Percentiles rank a stretch among this genome's conserved stretches.
Conservation (phyloP, 352 stramenopile genomes). For the Phytophthora europaea region DNA sequence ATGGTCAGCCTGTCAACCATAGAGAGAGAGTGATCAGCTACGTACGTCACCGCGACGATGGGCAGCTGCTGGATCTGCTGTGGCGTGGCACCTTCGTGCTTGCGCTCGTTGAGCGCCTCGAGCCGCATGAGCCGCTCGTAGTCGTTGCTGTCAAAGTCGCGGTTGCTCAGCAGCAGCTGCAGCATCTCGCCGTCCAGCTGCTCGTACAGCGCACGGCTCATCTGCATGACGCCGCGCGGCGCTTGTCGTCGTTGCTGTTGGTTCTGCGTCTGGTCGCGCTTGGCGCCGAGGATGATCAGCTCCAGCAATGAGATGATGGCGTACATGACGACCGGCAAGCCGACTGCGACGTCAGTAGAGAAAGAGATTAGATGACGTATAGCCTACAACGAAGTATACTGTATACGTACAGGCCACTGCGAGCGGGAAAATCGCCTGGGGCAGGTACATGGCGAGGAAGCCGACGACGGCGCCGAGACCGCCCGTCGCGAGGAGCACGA, state of each 20-base stretch:
- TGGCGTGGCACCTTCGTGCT: slow-evolving; percentile 59
- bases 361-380: slow-evolving; percentile 1
- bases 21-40: slow-evolving; percentile 18
- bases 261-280: slow-evolving; percentile 24
- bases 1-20: not conserved
- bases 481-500: slow-evolving; percentile 21
- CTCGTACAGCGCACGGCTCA: slow-evolving; percentile 75
- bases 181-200: slow-evolving; percentile 72
- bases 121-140: slow-evolving; percentile 80
- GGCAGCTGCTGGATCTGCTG: slow-evolving; percentile 73
- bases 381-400: not conserved
- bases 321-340: slow-evolving; percentile 63
- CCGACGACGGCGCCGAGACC: slow-evolving; percentile 20
- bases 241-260: slow-evolving; percentile 20
- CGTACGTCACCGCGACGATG: slow-evolving; percentile 69
- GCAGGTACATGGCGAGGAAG: slow-evolving; percentile 36
- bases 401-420: slow-evolving; percentile 37
- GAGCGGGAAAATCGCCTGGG: slow-evolving; percentile 36
- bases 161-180: slow-evolving; percentile 69
- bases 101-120: slow-evolving; percentile 63
- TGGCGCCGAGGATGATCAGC: slow-evolving; percentile 38
- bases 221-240: slow-evolving; percentile 52
- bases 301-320: slow-evolving; percentile 61
- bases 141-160: slow-evolving; percentile 79
- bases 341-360: slow-evolving; percentile 31